Base-by-base conservation (phyloP, 495 filamentous ascomycete genomes). In the Podospora tetraspora region DNA sequence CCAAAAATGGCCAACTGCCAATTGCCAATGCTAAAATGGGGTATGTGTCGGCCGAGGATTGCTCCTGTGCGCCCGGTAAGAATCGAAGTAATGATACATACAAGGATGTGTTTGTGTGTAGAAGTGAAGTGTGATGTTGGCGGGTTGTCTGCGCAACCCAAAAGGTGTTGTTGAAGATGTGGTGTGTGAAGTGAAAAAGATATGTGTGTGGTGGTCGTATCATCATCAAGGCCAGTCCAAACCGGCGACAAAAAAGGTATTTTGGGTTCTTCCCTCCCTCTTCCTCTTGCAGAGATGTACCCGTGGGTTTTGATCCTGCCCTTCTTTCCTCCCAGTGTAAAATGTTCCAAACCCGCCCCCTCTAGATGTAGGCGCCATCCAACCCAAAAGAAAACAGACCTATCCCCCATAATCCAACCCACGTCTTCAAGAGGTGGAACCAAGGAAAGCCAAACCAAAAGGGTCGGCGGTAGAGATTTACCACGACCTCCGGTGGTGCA, bases 401-500 rank as follows among this genome's bases (percentile, higher is more conserved):
- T 52, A 52, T 52, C 5, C 37, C 37, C 37, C 37, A 19, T 3
- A 52, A 52, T 16, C 16, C 37, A 19, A 5, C 37, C 37, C 37
- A n/a, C 37, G 37, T 52, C 37, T 52, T 52, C 37, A 30, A 62
- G 22, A 60, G 16, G 59, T 62, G 29, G 64, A 13, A 61, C 22
- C 12, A 64, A 52, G 43, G 3, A 32, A n/a, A 30, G 24, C 24
- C 27, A 59, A 52, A 52, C 37, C 37, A 52, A n/a, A 52, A 8
- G 27, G n/a, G 37, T 8, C 37, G 16, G 37, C 37, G 37, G 37
- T 52, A 52, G 4, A 7, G 8, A 16, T 9, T 24, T 59, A 58
- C 22, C 29, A 37, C 68, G 63, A 30, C 37, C 37, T 52, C 37
- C 73, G 64, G 37, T 78, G 74, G n/a, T 71, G 72, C 32, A 70